A percentile compares a stretch with the other conserved stretches of the same genome.
phyloP scores from a whole-genome alignment of 2,329 filamentous ascomycete species.

The Cercospora sp. region DNA sequence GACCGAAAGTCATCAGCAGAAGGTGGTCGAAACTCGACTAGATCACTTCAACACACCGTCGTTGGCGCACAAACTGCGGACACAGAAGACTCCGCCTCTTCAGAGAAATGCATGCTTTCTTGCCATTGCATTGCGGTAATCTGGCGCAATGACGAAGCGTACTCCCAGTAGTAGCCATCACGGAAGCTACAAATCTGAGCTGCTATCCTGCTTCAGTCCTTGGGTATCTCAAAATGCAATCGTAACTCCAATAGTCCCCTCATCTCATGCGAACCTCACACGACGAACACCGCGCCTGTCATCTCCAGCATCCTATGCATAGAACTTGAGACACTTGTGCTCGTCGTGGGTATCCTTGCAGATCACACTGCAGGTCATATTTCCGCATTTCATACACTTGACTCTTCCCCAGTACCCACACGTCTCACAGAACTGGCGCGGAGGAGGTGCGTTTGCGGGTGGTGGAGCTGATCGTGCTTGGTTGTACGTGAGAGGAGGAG shows the following conservation, averaged over 20 bases:
- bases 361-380: conserved; percentile 72
- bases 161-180: background rate
- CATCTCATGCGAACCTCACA: background rate
- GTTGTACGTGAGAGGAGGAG: conserved; percentile 66
- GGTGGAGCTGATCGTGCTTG: conserved; percentile 56
- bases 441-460: conserved; percentile 48
- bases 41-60: too few relatives aligned
- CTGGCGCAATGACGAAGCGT: background rate
- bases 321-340: conserved; percentile 63
- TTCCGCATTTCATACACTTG: conserved; percentile 75
- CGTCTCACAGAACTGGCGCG: conserved; percentile 70
- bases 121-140: background rate
- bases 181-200: background rate
- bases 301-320: conserved; percentile 31
- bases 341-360: conserved; percentile 72
- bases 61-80: too few relatives aligned
- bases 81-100: background rate
- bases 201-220: background rate
- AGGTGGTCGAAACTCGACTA: too few relatives aligned
- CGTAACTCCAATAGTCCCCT: background rate
- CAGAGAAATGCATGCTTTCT: background rate
- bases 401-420: conserved; percentile 81
- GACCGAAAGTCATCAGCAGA: too few relatives aligned
- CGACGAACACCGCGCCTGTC: conserved; percentile 8
- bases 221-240: background rate